These are phyloP conservation scores for Zygotorulaspora sp. DNA, from an alignment of 805 yeast genomes.

Conservation along the genomic window DNA sequence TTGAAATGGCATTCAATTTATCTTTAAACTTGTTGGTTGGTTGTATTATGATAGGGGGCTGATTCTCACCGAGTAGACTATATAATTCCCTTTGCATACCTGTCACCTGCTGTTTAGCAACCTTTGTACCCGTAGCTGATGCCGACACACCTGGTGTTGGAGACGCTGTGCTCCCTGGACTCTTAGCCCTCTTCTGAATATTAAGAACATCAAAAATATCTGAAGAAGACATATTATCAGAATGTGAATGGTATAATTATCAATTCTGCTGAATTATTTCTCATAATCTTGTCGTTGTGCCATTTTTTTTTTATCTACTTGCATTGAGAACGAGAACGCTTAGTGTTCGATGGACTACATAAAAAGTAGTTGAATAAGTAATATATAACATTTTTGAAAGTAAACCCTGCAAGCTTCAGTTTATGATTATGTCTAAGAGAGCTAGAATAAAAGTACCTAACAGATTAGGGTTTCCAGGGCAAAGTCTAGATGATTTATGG, in stretches of 20 bases:
- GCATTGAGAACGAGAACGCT: neutral
- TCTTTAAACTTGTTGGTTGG: conserved; percentile 53
- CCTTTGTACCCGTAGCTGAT: conserved; percentile 12
- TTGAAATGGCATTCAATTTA: conserved; percentile 52
- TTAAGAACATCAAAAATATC: conserved; percentile 77
- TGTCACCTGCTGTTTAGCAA: conserved; percentile 35
- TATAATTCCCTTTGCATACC: conserved; percentile 90
- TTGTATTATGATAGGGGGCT: conserved; percentile 74
- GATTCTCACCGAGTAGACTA: conserved; percentile 82
- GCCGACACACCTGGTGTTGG: conserved; percentile 18
- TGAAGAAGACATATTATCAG: conserved; percentile 39
- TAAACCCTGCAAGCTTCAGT: too few species aligned
- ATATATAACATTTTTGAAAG: too few species aligned
- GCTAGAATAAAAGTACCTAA: conserved; percentile 66
- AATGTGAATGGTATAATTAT: too few species aligned
- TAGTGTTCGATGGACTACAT: neutral
- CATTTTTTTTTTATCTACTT: too few species aligned
- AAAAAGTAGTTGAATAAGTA: too few species aligned
- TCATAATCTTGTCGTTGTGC: neutral
- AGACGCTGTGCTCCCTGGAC: conserved; percentile 18
- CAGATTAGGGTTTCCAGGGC: conserved; percentile 30
- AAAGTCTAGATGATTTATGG: conserved; percentile 69
- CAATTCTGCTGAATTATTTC: neutral
- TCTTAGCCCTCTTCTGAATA: conserved; percentile 42
- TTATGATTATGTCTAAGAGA: conserved; percentile 25